phyloP scores from a whole-genome alignment of 2,329 filamentous ascomycete genomes.

The Venturia asperata region DNA sequence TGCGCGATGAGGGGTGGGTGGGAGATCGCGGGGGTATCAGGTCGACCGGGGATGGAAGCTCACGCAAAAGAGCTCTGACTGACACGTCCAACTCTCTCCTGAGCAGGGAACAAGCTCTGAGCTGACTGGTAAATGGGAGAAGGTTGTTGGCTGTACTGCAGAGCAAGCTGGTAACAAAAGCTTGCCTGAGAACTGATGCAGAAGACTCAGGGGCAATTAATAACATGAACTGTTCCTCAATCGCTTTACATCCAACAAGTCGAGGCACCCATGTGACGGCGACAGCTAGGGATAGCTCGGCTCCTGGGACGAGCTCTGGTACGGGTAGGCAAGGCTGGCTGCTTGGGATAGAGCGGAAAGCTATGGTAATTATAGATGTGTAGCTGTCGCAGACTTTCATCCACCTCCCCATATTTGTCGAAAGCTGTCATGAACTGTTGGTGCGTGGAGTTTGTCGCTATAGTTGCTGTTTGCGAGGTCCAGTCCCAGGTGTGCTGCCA shows the following conservation, averaged over 20 bases:
- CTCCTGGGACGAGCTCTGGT: neutral
- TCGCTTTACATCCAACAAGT: constrained; percentile 13
- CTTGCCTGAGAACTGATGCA: neutral
- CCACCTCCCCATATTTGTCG: neutral
- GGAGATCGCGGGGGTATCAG: constrained; percentile 3
- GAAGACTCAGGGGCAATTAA: neutral
- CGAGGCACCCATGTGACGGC: constrained; percentile 5
- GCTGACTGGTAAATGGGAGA: neutral
- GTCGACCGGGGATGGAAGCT: constrained; percentile 4
- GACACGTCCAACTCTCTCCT: constrained; percentile 2
- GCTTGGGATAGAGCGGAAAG: constrained; percentile 9
- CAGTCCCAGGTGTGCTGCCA: neutral
- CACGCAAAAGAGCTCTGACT: constrained; percentile 1
- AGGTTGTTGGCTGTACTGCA: neutral
- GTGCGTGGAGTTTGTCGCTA: neutral
- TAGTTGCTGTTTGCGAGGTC: neutral
- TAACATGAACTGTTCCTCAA: neutral
- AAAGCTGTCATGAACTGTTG: neutral
- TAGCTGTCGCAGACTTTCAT: neutral
- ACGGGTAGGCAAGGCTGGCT: neutral
- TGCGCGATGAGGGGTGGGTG: constrained; percentile 4
- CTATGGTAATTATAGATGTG: neutral
- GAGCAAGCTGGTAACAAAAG: neutral
- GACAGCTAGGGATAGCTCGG: constrained; percentile 8
- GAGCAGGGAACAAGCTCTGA: constrained; percentile 2